Evolutionary conservation across 169 alveolate genomes (phyloP), one percentile per base, ranked within the genome.

Genomic region (Plasmodium cynomolgi): DNA sequence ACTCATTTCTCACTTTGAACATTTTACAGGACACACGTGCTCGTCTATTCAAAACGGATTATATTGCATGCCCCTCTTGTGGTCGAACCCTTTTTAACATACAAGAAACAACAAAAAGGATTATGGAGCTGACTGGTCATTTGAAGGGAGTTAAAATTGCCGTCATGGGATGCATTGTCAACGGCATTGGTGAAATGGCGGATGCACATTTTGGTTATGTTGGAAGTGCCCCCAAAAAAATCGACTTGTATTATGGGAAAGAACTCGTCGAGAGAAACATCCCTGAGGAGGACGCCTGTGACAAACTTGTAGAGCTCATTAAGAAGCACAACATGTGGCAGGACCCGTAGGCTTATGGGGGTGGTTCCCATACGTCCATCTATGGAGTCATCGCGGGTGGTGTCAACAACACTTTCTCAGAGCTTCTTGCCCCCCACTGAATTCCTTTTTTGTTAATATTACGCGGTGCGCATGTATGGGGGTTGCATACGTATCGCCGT

Each of bases 151-250:
- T 97, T 39, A 95, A 97, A 23, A 96, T 97, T 47, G 99, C 99
- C 11, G 97, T 97, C 72, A 97, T 97, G 99, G 99, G 99, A 11
- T 97, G 99, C 92, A 97, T 97, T 62, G 99, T 97, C 83, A 97
- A 97, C 83, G 99, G 99, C n/a, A 97, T 97, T 20, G 99, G 99
- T 1, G 99, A 97, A 84, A 97, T 97, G 99, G 99, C 98, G 1
- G 99, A 97, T 83, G 99, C 99, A n/a, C 98, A 97, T 92, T 97
- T 97, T 82, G 99, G 99, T 72, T 97, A 97, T 68, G 99, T 96
- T 4, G 98, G 98, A 17, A 96, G 97, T 17, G 95, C 97, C 34
- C 98, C 98, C 1, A 96, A 96, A 37, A 96, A 96, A 97, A 97
- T 97, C 54, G 98, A 97, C 72, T 90, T 97, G 83, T 97, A 97